Percentiles rank a stretch among this genome's conserved stretches.
These are phyloP conservation scores for Porphyrellus cyaneotinctus DNA, from an alignment of 768 basidiomycete species.

Conservation along the genomic window DNA sequence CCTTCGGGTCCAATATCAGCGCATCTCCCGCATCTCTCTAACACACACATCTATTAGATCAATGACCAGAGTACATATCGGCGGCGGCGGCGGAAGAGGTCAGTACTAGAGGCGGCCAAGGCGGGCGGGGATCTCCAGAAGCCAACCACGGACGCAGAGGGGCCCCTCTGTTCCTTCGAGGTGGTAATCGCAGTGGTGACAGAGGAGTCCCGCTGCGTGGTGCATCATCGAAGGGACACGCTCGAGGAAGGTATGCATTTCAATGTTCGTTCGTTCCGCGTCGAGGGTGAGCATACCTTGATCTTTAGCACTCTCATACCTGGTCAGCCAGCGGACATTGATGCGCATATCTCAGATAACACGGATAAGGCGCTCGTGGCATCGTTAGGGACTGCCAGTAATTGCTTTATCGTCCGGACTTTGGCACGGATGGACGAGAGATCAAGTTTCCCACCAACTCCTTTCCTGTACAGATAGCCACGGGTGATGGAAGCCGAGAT, in stretches of 20 bases:
- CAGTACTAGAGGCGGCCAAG: neutral
- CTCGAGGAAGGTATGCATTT: neutral
- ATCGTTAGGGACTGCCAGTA: neutral
- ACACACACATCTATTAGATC: neutral
- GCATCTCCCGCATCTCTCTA: neutral
- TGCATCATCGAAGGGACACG: neutral
- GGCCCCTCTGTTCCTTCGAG: neutral
- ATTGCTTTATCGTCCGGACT: neutral
- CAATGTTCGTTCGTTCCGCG: neutral
- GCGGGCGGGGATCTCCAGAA: neutral
- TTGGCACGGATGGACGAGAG: neutral
- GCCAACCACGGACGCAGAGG: neutral
- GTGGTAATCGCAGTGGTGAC: neutral
- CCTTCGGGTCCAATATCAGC: too few relatives aligned
- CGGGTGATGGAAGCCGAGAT: neutral
- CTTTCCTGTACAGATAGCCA: neutral
- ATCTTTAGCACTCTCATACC: neutral
- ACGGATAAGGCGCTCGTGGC: neutral
- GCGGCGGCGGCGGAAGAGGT: neutral
- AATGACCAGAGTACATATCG: neutral
- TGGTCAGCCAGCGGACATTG: neutral
- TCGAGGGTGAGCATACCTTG: too few relatives aligned
- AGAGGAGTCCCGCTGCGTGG: neutral
- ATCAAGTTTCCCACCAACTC: conserved; percentile 1
- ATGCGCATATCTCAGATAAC: neutral